These are phyloP conservation scores for Tolypocladium guangdongense DNA, from an alignment of 2,329 filamentous ascomycete species.

Conservation along the genomic window DNA sequence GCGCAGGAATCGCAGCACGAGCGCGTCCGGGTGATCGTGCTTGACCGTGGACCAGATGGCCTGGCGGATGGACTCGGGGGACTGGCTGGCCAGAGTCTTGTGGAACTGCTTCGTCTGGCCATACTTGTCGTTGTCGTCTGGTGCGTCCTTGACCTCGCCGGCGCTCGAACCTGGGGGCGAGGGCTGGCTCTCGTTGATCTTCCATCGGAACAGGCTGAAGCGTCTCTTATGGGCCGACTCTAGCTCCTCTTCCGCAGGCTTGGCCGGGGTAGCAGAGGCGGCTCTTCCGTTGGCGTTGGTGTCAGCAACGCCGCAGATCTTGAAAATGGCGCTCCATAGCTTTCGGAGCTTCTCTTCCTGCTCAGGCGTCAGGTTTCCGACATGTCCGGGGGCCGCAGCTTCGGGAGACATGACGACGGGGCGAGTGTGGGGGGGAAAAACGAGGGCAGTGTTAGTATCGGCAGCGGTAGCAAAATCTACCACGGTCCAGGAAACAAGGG, in stretches of 20 bases:
- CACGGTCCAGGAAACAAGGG: conserved; percentile 1
- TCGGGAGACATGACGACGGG: conserved; percentile 27
- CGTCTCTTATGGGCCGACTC: conserved; percentile 67
- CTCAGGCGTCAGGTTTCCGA: conserved; percentile 79
- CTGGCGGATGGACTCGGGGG: conserved; percentile 66
- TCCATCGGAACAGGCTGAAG: conserved; percentile 56
- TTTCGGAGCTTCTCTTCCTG: conserved; percentile 82
- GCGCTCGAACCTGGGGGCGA: conserved; percentile 14
- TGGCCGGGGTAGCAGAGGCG: conserved; percentile 3
- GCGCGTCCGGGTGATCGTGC: conserved; percentile 82
- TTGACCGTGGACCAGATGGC: conserved; percentile 94
- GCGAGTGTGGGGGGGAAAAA: not conserved
- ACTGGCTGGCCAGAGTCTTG: conserved; percentile 64
- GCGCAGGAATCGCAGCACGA: conserved; percentile 71
- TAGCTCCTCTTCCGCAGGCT: conserved; percentile 11
- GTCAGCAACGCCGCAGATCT: conserved; percentile 55
- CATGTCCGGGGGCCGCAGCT: conserved; percentile 53
- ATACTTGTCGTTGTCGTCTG: conserved; percentile 75
- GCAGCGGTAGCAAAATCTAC: not conserved
- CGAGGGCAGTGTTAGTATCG: not conserved
- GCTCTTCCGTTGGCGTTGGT: conserved; percentile 12
- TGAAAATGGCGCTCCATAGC: conserved; percentile 69
- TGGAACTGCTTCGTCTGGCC: conserved; percentile 81
- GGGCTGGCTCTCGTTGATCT: conserved; percentile 39
- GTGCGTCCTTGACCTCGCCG: conserved; percentile 29